A percentile compares a stretch with the other conserved stretches of the same genome.
Conservation (phyloP, 371 early-diverging fungal species). For the Entomophthora muscae region DNA sequence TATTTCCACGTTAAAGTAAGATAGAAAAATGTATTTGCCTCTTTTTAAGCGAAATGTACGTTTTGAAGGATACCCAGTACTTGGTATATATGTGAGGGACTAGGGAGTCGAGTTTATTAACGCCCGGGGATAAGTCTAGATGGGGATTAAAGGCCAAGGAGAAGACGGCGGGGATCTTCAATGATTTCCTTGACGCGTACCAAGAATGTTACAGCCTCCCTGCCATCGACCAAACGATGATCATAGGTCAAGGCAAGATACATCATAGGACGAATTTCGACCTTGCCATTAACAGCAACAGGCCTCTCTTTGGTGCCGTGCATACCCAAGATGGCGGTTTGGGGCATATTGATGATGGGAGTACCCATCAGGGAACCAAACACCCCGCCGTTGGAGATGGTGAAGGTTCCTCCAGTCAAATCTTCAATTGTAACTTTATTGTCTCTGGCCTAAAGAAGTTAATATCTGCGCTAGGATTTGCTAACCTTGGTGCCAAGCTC, state of each 20-base stretch:
- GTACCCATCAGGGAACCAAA: constrained; percentile 94
- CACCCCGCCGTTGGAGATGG: constrained; percentile 96
- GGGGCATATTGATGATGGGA: constrained; percentile 95
- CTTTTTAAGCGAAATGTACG: no score
- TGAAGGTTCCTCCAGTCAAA: constrained; percentile 95
- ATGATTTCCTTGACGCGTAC: constrained; percentile 88
- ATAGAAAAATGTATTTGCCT: no score
- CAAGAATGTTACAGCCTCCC: constrained; percentile 95
- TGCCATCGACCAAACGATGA: constrained; percentile 94
- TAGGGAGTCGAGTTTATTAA: background rate
- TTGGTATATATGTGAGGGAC: no score
- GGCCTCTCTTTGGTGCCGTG: constrained; percentile 93
- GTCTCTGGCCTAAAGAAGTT: constrained; percentile 61
- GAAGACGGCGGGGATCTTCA: constrained; percentile 86
- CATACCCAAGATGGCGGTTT: constrained; percentile 95
- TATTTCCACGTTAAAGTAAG: no score
- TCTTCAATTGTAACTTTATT: constrained; percentile 92
- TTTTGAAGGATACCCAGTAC: no score
- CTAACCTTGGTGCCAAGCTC: constrained; percentile 64
- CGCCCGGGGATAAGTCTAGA: background rate
- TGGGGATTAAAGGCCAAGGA: constrained; percentile 48
- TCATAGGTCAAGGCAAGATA: constrained; percentile 95
- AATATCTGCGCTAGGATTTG: background rate
- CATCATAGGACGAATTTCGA: constrained; percentile 96
- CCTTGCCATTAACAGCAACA: constrained; percentile 84